Evolutionary conservation across 2,329 filamentous ascomycete species (phyloP), one percentile per base, ranked within the genome.

Genomic region (Fusarium sp.): DNA sequence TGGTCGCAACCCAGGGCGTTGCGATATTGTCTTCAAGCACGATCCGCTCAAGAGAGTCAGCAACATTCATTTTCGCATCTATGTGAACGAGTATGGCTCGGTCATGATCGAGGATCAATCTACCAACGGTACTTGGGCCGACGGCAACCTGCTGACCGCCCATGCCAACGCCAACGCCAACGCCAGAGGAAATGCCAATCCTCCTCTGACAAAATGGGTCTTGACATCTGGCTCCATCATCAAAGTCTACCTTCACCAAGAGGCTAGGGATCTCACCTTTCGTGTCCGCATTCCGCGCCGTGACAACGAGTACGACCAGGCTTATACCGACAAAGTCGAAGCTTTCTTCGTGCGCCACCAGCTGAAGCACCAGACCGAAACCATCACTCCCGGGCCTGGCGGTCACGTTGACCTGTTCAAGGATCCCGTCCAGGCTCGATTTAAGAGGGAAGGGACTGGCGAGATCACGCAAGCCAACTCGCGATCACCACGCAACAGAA

Each of bases 41-140:
- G 91, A 95, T 70, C 86, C 87, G 0, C 83, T 87, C 57, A 91
- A 88, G 77, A 87, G 92, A 44, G 86, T 99, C 64, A 98, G 95
- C 83, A 97, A 98, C 77, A 86, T 91, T n/a, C 96, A 99, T 78
- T 99, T 98, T 78, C 90, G 93, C 58, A 97, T 99, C 67, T 97
- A 91, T 76, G 85, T 97, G 73, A 99, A 96, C 74, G 84, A 89
- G n/a, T 88, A 92, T 68, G 93, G 91, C 27, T 90, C 92, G 61
- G 85, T 97, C 69, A 97, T 99, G 93, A 83, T 98, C 11, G 90
- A 97, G 78, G 96, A 99, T 76, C 87, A 90, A 77, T 98, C 96
- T 0, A 97, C 93, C n/a, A 99, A 98, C 75, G 96, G 96, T 27
- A 98, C 96, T 4, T 84, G 93, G 64, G 93, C 98, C 61, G 94